A percentile compares a stretch with the other conserved stretches of the same genome.
phyloP scores from a whole-genome alignment of 768 basidiomycete species.

The Mycena galopus region DNA sequence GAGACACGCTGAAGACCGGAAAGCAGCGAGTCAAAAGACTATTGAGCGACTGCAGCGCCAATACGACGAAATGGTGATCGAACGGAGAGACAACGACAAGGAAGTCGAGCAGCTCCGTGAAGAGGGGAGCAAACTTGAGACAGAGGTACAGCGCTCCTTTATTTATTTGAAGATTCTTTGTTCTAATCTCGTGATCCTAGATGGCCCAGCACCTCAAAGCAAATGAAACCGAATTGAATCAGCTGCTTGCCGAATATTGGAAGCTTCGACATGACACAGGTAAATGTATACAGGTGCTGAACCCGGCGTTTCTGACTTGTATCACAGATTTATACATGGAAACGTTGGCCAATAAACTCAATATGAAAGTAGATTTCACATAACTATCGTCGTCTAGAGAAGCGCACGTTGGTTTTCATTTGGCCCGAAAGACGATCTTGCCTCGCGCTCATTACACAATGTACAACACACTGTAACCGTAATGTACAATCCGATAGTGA shows the following conservation, averaged over 20 bases:
- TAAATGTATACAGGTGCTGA: slow-evolving; percentile 43
- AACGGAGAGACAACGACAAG: slow-evolving; percentile 83
- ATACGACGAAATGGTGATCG: slow-evolving; percentile 83
- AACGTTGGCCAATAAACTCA: slow-evolving; percentile 84
- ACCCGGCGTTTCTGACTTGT: background rate
- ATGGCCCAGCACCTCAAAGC: slow-evolving; percentile 81
- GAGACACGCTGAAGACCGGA: slow-evolving; percentile 85
- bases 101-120: slow-evolving; percentile 81
- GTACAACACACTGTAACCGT: background rate
- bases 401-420: background rate
- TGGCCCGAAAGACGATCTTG: background rate
- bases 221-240: slow-evolving; percentile 84
- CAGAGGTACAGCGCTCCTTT: slow-evolving; percentile 66
- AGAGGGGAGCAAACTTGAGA: slow-evolving; percentile 77
- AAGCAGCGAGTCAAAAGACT: slow-evolving; percentile 75
- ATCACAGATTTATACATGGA: slow-evolving; percentile 86
- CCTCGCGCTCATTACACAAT: background rate
- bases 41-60: slow-evolving; percentile 83
- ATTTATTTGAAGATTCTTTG: background rate
- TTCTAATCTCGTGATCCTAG: slow-evolving; percentile 51
- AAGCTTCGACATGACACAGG: slow-evolving; percentile 82
- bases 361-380: slow-evolving; percentile 58
- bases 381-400: background rate
- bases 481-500: background rate
- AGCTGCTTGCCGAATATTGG: slow-evolving; percentile 88